These are phyloP conservation scores for Beauveria sp. DNA, from an alignment of 2,329 filamentous ascomycete species.

Conservation along the genomic window DNA sequence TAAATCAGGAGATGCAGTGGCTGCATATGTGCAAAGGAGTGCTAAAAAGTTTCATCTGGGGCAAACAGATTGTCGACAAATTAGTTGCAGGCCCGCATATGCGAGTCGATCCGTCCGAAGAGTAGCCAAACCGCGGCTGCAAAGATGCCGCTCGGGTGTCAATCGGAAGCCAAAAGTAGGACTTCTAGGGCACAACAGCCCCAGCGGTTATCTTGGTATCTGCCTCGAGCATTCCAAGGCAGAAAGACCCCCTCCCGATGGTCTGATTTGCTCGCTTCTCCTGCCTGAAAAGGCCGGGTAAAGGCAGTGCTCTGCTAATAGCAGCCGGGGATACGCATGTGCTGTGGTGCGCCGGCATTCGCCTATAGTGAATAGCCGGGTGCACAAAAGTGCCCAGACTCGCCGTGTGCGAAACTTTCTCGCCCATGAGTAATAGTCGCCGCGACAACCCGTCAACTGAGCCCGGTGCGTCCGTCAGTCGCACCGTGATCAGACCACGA, in stretches of 20 bases:
- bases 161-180: neutral
- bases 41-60: neutral
- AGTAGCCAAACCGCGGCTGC: neutral
- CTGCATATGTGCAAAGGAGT: neutral
- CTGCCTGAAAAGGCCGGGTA: neutral
- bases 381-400: neutral
- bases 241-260: neutral
- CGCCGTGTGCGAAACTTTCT: neutral
- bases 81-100: slow-evolving; percentile 8
- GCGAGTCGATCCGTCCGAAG: neutral
- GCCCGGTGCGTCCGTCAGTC: neutral
- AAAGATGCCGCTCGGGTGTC: neutral
- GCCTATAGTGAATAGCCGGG: neutral
- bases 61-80: neutral
- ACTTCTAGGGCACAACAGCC: neutral
- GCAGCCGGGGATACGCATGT: neutral
- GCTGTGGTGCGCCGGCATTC: neutral
- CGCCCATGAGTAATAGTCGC: neutral
- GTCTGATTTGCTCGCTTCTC: slow-evolving; percentile 1
- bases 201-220: neutral
- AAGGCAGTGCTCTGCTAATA: neutral
- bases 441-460: neutral
- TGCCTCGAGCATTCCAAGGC: neutral
- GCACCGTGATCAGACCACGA: neutral
- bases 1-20: neutral